Evolutionary conservation across 371 early-diverging fungal species (phyloP), one percentile per base, ranked within the genome.

Genomic region (Entomophthora muscae): DNA sequence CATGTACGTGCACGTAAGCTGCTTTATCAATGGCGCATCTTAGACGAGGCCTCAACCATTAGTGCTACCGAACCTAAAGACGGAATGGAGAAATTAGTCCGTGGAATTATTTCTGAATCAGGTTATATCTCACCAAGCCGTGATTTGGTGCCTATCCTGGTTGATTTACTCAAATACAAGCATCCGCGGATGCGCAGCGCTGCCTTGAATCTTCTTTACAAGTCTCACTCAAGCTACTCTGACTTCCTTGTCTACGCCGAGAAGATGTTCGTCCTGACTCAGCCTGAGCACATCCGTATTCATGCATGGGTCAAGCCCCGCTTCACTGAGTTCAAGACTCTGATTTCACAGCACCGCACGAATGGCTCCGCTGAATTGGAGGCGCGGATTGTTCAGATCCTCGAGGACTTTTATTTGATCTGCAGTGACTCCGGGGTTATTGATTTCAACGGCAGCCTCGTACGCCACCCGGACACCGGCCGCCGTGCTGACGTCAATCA

Each of bases 101-200:
- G 53, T n/a, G 24, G 55, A 21, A 73, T 69, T 3, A 70, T 73
- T 56, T 60, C 66, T 7, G 69, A 70, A 56, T 71, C 76, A 7
- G 58, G 68, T 21, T 57, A 71, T 13, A 61, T 71, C 10, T 66
- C 72, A 3, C 70, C 70, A 22, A 74, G 74, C 54, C 64, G 69
- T 31, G 67, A 65, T 17, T 63, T 80, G 31, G 76, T 71, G 68
- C 76, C 77, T 0, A 76, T 80, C 52, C 57, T 77, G 1, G 71
- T 78, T 22, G 78, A 78, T 61, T 73, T 80, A 7, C 66, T 80
- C 3, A 70, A 71, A 32, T 78, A 78, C 59, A 71, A 78, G 21
- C 73, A 74, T 63, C 68, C 74, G 2, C 71, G 69, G 29, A 64
- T 80, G 7, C 75, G 75, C 58, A 69, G 72, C 24, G 67, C 71